A percentile compares a stretch with the other conserved stretches of the same genome.
Conservation (phyloP, 352 stramenopile species). For the Phytopythium ostracodes region DNA sequence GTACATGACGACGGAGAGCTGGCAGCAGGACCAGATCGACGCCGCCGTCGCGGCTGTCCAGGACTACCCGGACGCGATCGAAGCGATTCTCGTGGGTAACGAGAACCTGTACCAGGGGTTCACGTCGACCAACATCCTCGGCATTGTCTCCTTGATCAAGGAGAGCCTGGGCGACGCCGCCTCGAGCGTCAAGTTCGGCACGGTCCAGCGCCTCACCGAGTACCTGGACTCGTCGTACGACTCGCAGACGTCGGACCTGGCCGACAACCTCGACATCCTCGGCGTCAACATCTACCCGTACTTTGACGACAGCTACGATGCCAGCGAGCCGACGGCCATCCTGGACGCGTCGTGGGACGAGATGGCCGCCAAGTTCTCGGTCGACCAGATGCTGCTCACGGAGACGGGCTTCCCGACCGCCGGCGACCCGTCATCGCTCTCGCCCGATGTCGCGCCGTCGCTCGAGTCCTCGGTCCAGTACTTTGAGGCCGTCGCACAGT, state of each 20-base stretch:
- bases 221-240: conserved; percentile 36
- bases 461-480: conserved; percentile 26
- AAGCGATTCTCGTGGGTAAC: conserved; percentile 50
- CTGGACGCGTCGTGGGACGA: conserved; percentile 38
- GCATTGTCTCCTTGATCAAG: conserved; percentile 26
- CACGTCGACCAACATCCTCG: conserved; percentile 24
- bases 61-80: conserved; percentile 37
- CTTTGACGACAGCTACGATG: conserved; percentile 52
- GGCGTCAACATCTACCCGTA: conserved; percentile 64
- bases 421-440: conserved; percentile 25
- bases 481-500: conserved; percentile 19
- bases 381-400: conserved; percentile 39
- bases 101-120: conserved; percentile 28
- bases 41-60: conserved; percentile 35
- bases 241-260: conserved; percentile 22
- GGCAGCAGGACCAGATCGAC: conserved; percentile 39
- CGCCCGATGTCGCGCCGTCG: conserved; percentile 31
- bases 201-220: conserved; percentile 48
- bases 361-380: conserved; percentile 31
- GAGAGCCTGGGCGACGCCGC: conserved; percentile 19
- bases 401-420: conserved; percentile 58
- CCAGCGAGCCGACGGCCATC: conserved; percentile 31
- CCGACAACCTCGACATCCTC: conserved; percentile 37
- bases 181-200: conserved; percentile 43
- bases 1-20: conserved; percentile 43